These are phyloP conservation scores for Pichia nakasei DNA, from an alignment of 805 yeast genomes.

Conservation along the genomic window DNA sequence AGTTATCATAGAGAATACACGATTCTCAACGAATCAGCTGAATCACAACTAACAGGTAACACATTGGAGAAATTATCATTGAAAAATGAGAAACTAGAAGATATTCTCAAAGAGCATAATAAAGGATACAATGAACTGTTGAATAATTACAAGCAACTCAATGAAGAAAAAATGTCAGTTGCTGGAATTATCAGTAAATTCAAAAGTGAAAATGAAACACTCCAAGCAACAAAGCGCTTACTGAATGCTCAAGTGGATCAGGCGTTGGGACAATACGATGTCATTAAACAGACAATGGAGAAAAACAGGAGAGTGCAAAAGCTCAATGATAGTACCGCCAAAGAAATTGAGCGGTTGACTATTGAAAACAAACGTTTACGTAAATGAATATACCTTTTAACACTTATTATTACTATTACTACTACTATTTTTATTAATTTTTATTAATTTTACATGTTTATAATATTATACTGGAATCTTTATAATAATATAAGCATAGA, in stretches of 20 bases:
- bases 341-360: slow-evolving; percentile 19
- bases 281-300: slow-evolving; percentile 24
- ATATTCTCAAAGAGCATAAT: slow-evolving; percentile 7
- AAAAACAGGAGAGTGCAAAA: slow-evolving; percentile 23
- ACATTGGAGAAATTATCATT: slow-evolving; percentile 2
- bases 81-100: slow-evolving; percentile 3
- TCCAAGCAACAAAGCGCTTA: slow-evolving; percentile 12
- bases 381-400: background rate
- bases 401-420: too few relatives aligned
- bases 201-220: slow-evolving; percentile 12
- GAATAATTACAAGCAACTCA: slow-evolving; percentile 26
- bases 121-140: slow-evolving; percentile 21
- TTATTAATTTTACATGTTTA: too few relatives aligned
- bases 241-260: slow-evolving; percentile 15
- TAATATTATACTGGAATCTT: too few relatives aligned
- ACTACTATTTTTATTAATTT: too few relatives aligned
- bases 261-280: slow-evolving; percentile 24
- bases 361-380: slow-evolving; percentile 9
- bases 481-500: too few relatives aligned
- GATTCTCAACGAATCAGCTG: slow-evolving; percentile 4
- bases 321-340: slow-evolving; percentile 20
- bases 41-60: background rate
- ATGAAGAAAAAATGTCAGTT: slow-evolving; percentile 26
- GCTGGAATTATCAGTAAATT: slow-evolving; percentile 17
- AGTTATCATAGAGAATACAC: slow-evolving; percentile 8